phyloP scores from a whole-genome alignment of 2,329 filamentous ascomycete species.

The Penicillium hesseltinei region DNA sequence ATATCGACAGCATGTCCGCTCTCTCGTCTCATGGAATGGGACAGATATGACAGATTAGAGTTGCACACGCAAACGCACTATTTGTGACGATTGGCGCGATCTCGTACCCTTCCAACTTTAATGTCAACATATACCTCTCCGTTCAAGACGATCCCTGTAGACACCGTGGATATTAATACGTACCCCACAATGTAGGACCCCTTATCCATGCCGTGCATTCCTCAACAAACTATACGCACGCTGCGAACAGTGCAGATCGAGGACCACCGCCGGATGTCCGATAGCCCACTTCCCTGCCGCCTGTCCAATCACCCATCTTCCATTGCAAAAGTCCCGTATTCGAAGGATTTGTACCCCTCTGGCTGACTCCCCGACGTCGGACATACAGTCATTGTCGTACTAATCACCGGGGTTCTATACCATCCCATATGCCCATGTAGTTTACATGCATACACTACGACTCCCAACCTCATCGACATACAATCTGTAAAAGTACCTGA shows the following conservation, averaged over 20 bases:
- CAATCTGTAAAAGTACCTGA: neutral
- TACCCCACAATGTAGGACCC: neutral
- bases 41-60: neutral
- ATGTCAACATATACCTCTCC: neutral
- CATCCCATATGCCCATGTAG: neutral
- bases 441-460: neutral
- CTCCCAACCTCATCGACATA: neutral
- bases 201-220: neutral
- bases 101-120: neutral
- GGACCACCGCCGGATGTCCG: neutral
- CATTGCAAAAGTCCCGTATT: neutral
- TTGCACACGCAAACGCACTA: neutral
- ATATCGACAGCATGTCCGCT: constrained; percentile 28
- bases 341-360: neutral
- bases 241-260: neutral
- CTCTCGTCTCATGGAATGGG: neutral
- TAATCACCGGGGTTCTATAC: neutral
- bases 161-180: neutral
- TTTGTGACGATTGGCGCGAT: neutral
- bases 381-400: neutral
- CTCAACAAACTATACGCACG: neutral
- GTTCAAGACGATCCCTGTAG: neutral
- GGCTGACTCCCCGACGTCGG: neutral
- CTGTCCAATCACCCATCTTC: neutral
- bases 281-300: neutral